Base-by-base conservation (phyloP, 176 grass and related monocot genomes). In the Musa troglodytarum region DNA sequence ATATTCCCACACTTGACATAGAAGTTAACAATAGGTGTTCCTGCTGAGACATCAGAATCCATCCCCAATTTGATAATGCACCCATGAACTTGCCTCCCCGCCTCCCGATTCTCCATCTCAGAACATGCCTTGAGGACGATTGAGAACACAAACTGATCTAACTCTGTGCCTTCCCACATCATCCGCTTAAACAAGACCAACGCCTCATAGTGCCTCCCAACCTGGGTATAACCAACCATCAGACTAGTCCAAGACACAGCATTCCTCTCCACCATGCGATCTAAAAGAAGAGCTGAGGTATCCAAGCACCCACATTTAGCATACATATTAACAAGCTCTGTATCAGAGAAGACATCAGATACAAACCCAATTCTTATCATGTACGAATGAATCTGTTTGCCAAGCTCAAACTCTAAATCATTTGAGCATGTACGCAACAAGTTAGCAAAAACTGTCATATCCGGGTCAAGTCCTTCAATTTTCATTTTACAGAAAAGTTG, bases 141-240 rank as follows among this genome's bases (percentile, higher is more conserved):
- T 11, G 76, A 78, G 51, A 78, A 78, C 12, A 69, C 76, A 69
- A 68, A 78, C 6, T 54, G 76, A 78, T 78, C 76, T 64, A 78
- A 22, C 7, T 69, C 16, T 24, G 51, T 64, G 51, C 50, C 49
- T 69, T 68, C 50, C 13, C 13, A 54, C 63, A 78, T 54, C 64
- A 78, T 66, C 0, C 17, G 64, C 9, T 68, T 19, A 56, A 78
- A 78, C 50, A 78, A 69, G 34, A n/a, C 15, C 17, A 78, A 54
- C n/a, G 64, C 76, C 14, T 78, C 62, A 9, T 43, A 26, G 49
- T 68, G 64, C 16, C 64, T 69, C 25, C 64, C 20, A 17, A 51
- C 76, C 76, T 55, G 76, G 23, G 64, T 69, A 78, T 68, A 78
- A 1, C 51, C 64, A 68, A 78, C 76, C 64, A 78, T 78, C 23